Evolutionary conservation across 2,329 filamentous ascomycete species (phyloP), one percentile per base, ranked within the genome.

Genomic region (Chaetomiaceae sp.): DNA sequence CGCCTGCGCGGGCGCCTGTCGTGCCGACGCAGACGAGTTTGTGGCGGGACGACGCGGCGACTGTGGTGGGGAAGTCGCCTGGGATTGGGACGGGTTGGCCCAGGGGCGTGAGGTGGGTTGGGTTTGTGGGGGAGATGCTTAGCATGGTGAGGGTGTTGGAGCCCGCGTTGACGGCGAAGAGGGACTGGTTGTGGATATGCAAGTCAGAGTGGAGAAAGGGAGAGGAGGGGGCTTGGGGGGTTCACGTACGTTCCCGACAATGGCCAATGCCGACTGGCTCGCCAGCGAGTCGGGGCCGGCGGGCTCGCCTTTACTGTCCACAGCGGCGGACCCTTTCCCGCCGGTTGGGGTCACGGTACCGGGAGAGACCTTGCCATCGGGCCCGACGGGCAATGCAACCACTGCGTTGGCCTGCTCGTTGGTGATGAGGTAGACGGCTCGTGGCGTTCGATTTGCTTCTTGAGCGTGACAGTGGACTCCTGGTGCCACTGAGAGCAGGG

Each of bases 341-440:
- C 35, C 50, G 1, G 50, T 52, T n/a, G 16, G 5, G 25, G 40
- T 52, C 5, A 35, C 14, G 7, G 50, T 40, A 17, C 44, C 50
- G 14, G 9, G 30, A 0, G 67, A 70, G 0, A 83, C 65, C 14
- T 65, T 70, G 0, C 80, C 79, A 48, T 79, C 66, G 0, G 55
- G 40, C 0, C 62, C 65, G 30, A 82, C 70, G 0, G 73, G 70
- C 1, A 83, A 48, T 0, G 78, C 73, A 1, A 80, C 67, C 2
- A 83, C 68, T 0, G 69, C 62, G 47, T 82, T 79, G 9, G 59
- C 54, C 0, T 70, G 56, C 2, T 76, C 70, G 57, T 84, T 85
- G 31, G 74, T 79, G 34, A 81, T 65, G 48, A 82, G 65, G 62
- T 83, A 83, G 16, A 82, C 60, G 0, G 78, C 78, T 60, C n/a